Percentiles rank a stretch among this genome's conserved stretches.
Conservation (phyloP, 495 filamentous ascomycete species). For the Neurospora discreta region DNA sequence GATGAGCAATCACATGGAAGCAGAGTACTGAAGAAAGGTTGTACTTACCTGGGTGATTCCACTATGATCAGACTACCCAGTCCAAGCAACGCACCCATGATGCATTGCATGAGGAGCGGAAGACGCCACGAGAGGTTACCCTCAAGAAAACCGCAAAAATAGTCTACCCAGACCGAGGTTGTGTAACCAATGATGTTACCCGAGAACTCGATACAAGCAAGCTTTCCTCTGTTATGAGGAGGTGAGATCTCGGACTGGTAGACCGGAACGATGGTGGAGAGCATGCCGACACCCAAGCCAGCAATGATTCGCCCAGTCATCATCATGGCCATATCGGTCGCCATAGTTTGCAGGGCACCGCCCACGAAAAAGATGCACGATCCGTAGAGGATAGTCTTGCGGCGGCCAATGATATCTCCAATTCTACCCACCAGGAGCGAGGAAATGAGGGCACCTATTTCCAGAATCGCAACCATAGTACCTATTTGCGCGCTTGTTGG, state of each 20-base stretch:
- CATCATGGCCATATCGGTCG: constrained; percentile 82
- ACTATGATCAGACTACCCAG: constrained; percentile 84
- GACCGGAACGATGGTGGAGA: constrained; percentile 95
- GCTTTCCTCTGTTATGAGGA: constrained; percentile 86
- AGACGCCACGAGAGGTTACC: constrained; percentile 82
- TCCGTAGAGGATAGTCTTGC: constrained; percentile 87
- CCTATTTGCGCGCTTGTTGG: constrained; percentile 76
- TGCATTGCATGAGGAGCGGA: constrained; percentile 82
- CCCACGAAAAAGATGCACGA: constrained; percentile 87
- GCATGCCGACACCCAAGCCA: constrained; percentile 83
- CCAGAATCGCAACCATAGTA: constrained; percentile 93
- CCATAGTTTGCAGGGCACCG: constrained; percentile 73
- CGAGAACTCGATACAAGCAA: constrained; percentile 96
- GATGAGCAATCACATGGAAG: constrained; percentile 10
- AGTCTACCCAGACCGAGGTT: constrained; percentile 96
- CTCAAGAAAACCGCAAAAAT: constrained; percentile 85
- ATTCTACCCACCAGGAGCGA: constrained; percentile 81
- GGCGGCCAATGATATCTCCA: constrained; percentile 83
- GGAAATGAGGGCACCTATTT: constrained; percentile 84
- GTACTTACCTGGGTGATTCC: constrained; percentile 78
- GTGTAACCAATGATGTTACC: constrained; percentile 95
- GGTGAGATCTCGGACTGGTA: constrained; percentile 98
- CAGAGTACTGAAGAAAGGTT: neutral
- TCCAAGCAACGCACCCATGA: constrained; percentile 81
- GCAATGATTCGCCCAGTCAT: constrained; percentile 82